Percentiles rank a stretch among this genome's conserved stretches.
These are phyloP conservation scores for Jaltomata sinuosa DNA, from an alignment of 257 asterid species.

Conservation along the genomic window DNA sequence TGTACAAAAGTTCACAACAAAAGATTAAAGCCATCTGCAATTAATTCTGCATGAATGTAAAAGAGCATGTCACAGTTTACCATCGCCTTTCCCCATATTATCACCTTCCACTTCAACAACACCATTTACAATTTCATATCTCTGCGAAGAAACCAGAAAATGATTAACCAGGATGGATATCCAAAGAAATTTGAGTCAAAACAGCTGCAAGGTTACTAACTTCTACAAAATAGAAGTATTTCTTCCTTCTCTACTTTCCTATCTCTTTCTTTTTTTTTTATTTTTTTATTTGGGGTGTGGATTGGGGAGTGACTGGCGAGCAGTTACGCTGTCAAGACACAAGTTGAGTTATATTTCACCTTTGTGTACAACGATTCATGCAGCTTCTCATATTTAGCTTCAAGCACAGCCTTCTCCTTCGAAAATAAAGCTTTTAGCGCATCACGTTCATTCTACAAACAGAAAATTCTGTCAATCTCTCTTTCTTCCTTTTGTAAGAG, in stretches of 20 bases:
- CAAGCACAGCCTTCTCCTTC: constrained; percentile 72
- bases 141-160: constrained; percentile 25
- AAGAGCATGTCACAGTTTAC: background rate
- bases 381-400: constrained; percentile 69
- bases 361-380: constrained; percentile 53
- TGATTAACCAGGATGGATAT: background rate
- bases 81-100: constrained; percentile 2
- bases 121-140: constrained; percentile 72
- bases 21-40: background rate
- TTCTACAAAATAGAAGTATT: background rate
- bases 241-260: background rate
- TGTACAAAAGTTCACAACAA: constrained; percentile 17
- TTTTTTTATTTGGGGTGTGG: background rate
- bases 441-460: constrained; percentile 48
- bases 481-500: background rate
- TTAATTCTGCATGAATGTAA: background rate
- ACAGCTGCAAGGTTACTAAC: background rate
- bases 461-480: background rate
- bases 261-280: background rate
- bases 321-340: background rate
- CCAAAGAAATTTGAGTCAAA: background rate
- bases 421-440: constrained; percentile 56
- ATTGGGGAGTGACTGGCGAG: background rate
- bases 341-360: constrained; percentile 12
- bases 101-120: constrained; percentile 60